Base-by-base conservation (phyloP, 1,139 yeast genomes). In the Hyphopichia burtonii region DNA sequence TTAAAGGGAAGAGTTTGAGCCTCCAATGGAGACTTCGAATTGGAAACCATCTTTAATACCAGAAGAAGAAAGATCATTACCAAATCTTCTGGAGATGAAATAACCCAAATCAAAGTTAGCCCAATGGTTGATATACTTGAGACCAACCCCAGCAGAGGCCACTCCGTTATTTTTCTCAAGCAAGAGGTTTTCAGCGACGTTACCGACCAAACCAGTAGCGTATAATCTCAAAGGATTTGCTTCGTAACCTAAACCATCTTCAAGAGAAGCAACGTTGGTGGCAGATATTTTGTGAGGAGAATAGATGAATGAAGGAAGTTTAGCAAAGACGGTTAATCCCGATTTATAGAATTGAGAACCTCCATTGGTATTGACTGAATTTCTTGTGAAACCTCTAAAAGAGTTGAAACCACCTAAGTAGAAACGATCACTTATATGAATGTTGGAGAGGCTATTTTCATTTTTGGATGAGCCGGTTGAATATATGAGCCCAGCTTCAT, bases 61-160 rank as follows among this genome's bases (percentile, higher is more conserved):
- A 22, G 43, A 43, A 16, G 46, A 52, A n/a, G 38, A 27, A 25
- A 4, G 7, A 19, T 35, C 37, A 17, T 45, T 43, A 16, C 52
- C 54, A 27, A 59, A 44, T 44, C 72, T 59, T 40, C 56, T 58
- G 32, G 76, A 61, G 15, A 71, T 58, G 49, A 60, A 66, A 55
- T 76, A 78, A 7, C 78, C 78, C 34, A 74, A 53, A 48, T 76
- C 77, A 45, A 77, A 68, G 38, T 64, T 65, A 40, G 79, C 80
- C 68, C 73, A 71, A 34, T 68, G 59, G 49, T 68, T 68, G 49
- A 69, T 59, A 51, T 72, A 73, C 39, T 60, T 63, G 36, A 73
- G 49, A 2, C 81, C 81, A 43, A 71, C 59, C 3, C 79, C 79
- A 32, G 68, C 60, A 36, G 65, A 55, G 15, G 71, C 43, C 10